Evolutionary conservation across 106 monocot genomes (phyloP), one percentile per base, ranked within the genome.

Genomic region (Acorus calamus): DNA sequence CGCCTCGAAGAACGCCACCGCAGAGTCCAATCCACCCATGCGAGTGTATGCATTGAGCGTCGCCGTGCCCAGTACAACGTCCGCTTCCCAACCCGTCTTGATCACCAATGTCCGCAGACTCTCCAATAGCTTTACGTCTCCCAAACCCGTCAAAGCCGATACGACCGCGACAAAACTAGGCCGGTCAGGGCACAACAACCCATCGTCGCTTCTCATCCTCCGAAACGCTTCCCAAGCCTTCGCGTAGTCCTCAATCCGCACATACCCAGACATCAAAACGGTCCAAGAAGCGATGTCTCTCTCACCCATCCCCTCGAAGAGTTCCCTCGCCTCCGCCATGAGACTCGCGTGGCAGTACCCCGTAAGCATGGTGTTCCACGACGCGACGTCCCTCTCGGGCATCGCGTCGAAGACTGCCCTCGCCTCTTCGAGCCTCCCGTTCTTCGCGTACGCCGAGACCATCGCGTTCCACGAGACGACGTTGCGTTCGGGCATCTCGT

Each of bases 221-320:
- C 7, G 10, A 47, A 82, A 82, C 7, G 71, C 10, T 3, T 52
- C 42, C 84, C 78, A 89, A 0, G 74, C 84, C 48, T 74, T 72
- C 0, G n/a, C 8, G 53, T 76, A 79, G 3, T 80, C 10, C 45
- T 64, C 51, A 6, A 82, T 58, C 71, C 60, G 79, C 47, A 73
- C 81, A 70, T 82, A 82, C 44, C 89, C 89, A 41, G 89, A 79
- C 5, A 89, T 79, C 82, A 89, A 77, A 12, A 89, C 77, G 0
- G 89, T 82, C 80, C 87, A 87, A 10, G 83, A 77, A 7, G 80
- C 76, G 56, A 87, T 46, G 67, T 83, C 63, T 69, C 66, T 79
- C n/a, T 43, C 57, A 2, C 62, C 74, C 71, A 80, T 80, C n/a
- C 2, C 7, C 13, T 83, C 77, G 46, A 82, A 86, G 6, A 86